Base-by-base conservation (phyloP, 2,329 filamentous ascomycete genomes). In the Aureobasidium sp. region DNA sequence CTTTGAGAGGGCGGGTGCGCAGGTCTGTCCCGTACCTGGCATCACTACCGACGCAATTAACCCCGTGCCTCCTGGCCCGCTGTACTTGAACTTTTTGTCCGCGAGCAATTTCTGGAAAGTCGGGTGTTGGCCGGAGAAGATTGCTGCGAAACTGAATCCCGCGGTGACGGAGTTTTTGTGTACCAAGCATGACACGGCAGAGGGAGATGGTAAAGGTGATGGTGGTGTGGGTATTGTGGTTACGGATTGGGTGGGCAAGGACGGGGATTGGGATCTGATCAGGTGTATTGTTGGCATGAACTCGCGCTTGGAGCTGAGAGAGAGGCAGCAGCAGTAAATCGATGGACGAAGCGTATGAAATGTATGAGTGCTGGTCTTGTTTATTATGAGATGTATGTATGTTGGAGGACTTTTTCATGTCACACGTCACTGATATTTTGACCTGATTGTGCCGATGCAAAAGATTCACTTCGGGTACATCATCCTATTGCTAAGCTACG, bases 101-200 rank as follows among this genome's bases (percentile, higher is more conserved):
- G 94, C 88, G 0, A 93, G 88, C 74, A 97, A 97, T 77, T 97
- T 97, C 78, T 97, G 93, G 86, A 92, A 90, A 67, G 81, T 87
- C 1, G 86, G 84, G 61, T 96, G 91, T 75, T 99, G 94, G 94
- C 94, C 94, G 0, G 92, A 96, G 74, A 87, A 84, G 70, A 90
- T 99, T 72, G 93, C 94, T 1, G 87, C 85, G 22, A 90, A 89
- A 77, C 82, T 96, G 53, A 97, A 97, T 77, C 89, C 92, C 20
- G 86, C 87, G 1, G 82, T 81, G n/a, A 78, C 83, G 45, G 79
- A 82, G 64, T 84, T 84, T 72, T 70, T 87, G 58, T 84, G 83
- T 67, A 74, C 75, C 65, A 79, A 76, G 62, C 82, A 86, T 69
- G 76, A 75, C 65, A 75, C 64, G 69, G 69, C 36, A 66, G 65